Conservation (phyloP, 2,329 filamentous ascomycete species). For the Exophiala viscosa region DNA sequence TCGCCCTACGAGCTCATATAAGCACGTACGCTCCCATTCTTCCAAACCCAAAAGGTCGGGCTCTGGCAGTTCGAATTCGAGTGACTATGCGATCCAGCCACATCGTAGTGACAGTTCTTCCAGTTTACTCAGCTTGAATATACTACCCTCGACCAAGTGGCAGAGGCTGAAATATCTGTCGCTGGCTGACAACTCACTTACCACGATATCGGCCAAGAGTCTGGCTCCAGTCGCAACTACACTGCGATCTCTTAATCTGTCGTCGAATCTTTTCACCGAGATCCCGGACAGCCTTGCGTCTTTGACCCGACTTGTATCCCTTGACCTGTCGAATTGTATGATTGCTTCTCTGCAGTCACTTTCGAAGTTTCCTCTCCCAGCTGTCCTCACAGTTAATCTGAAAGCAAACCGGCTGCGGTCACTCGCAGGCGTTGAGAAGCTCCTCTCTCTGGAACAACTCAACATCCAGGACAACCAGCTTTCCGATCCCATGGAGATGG, state of each 20-base stretch:
- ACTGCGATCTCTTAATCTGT: conserved; percentile 86
- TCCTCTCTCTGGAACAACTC: conserved; percentile 82
- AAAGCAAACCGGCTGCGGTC: conserved; percentile 83
- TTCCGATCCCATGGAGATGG: conserved; percentile 86
- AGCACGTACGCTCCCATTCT: conserved; percentile 61
- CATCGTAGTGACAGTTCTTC: conserved; percentile 64
- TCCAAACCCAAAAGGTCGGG: conserved; percentile 80
- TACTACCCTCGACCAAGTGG: conserved; percentile 85
- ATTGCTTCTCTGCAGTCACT: conserved; percentile 90
- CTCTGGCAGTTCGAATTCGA: conserved; percentile 89
- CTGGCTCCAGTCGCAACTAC: conserved; percentile 80
- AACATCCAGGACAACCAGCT: conserved; percentile 88
- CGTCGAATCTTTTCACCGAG: conserved; percentile 87
- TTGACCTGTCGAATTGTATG: conserved; percentile 97
- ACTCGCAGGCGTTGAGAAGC: conserved; percentile 81
- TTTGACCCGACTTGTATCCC: conserved; percentile 78
- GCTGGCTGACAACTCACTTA: conserved; percentile 85
- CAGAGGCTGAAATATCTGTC: conserved; percentile 89
- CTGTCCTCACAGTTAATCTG: conserved; percentile 88
- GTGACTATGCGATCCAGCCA: conserved; percentile 53
- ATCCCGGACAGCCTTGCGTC: conserved; percentile 86
- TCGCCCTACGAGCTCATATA: conserved; percentile 63
- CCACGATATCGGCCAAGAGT: conserved; percentile 69
- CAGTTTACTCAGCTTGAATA: conserved; percentile 67
- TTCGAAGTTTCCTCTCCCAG: conserved; percentile 78